Evolutionary conservation across 1,284 basidiomycete genomes (phyloP), one percentile per base, ranked within the genome.

Genomic region (Rhodotorula sp.): DNA sequence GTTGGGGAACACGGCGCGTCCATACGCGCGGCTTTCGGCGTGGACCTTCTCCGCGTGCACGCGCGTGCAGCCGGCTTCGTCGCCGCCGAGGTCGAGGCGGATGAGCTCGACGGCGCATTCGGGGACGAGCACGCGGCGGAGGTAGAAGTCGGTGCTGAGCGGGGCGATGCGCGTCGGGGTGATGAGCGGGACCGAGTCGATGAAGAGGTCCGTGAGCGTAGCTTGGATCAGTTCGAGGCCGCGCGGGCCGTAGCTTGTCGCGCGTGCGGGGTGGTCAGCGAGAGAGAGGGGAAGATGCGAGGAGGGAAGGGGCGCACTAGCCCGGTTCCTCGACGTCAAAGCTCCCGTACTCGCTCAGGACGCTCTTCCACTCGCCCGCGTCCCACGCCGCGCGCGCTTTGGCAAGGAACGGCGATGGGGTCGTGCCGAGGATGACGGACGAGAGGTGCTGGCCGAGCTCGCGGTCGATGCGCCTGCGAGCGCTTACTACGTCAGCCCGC

Each of bases 111-210:
- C 62, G 10, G 77, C 77, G 53, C 69, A 62, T 50, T 79, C 78
- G 34, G 78, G 78, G 6, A 78, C 70, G 46, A 79, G 71, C 36
- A 79, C 72, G 29, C 78, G 76, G 12, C 78, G 73, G 39, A 78
- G 27, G 65, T 73, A 79, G 59, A 53, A 60, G 29, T 71, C 67
- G 50, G 72, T 17, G 37, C 66, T 60, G 60, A 79, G 64, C 3
- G 75, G 75, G 5, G 39, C 21, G 27, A 67, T 58, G 34, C 48
- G 46, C 13, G 15, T 15, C 2, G 51, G 19, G 2, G 69, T 64
- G 37, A 78, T 67, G 44, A 79, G 22, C 1, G 73, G 70, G 17
- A 32, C 36, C n/a, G 57, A 32, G 4, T 60, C 19, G 32, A 51
- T 55, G 60, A 74, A 66, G 37, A 67, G 48, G 9, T 55, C 37